These are phyloP conservation scores for Puccinia triticina DNA, from an alignment of 1,284 basidiomycete genomes.

Conservation along the genomic window DNA sequence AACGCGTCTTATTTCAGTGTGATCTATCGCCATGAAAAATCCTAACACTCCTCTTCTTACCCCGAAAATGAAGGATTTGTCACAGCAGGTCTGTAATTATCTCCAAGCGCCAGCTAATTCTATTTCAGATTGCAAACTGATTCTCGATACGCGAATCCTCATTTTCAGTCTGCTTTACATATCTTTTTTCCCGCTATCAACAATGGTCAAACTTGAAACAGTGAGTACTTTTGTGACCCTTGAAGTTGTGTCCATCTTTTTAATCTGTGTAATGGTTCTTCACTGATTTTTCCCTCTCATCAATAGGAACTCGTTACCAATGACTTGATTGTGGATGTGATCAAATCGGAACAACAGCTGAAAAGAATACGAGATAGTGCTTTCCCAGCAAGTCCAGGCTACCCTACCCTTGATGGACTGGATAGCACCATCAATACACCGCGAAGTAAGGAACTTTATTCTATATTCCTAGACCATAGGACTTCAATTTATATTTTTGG, in stretches of 20 bases:
- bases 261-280: background rate
- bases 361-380: background rate
- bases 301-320: slow-evolving; percentile 26
- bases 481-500: background rate
- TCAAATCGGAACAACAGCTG: slow-evolving; percentile 17
- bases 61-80: background rate
- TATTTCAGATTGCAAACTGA: background rate
- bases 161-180: slow-evolving; percentile 20
- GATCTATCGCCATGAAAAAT: background rate
- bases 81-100: slow-evolving; percentile 1
- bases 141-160: background rate
- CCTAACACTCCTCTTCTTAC: background rate
- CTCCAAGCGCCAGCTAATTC: background rate
- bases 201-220: slow-evolving; percentile 28
- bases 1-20: background rate
- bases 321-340: slow-evolving; percentile 23
- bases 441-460: background rate
- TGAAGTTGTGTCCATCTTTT: background rate
- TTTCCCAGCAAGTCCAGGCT: slow-evolving; percentile 5
- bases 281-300: background rate
- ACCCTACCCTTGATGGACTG: background rate
- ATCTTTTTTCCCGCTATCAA: slow-evolving; percentile 22
- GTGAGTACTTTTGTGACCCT: background rate
- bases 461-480: background rate
- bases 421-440: slow-evolving; percentile 4